Evolutionary conservation across 768 basidiomycete genomes (phyloP).

Genomic region (Russula emetica): DNA sequence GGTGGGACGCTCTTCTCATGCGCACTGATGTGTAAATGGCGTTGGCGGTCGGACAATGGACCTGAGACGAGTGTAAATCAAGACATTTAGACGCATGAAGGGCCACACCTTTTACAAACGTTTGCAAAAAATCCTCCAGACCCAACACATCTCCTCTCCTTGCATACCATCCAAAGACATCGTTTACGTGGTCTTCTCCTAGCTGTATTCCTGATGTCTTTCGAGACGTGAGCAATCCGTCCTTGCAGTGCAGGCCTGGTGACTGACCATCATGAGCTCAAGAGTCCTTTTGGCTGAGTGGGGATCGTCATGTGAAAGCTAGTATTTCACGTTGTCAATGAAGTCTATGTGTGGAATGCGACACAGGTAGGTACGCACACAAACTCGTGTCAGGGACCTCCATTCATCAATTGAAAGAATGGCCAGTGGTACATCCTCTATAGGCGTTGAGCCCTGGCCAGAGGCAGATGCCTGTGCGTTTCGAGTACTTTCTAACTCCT

Average conservation of each 20-base stretch:
- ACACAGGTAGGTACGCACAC: constrained; percentile 45
- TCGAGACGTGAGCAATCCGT: not conserved
- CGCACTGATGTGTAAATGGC: constrained; percentile 68
- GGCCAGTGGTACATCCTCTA: constrained; percentile 31
- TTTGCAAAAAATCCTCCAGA: constrained; percentile 43
- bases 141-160: constrained; percentile 17
- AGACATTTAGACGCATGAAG: not conserved
- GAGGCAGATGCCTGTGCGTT: not conserved
- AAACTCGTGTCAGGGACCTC: constrained; percentile 52
- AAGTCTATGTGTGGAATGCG: constrained; percentile 27
- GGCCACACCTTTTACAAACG: constrained; percentile 42
- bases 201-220: constrained; percentile 15
- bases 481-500: not conserved
- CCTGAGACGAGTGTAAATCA: constrained; percentile 22
- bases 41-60: constrained; percentile 50
- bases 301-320: constrained; percentile 49
- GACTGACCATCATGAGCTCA: constrained; percentile 48
- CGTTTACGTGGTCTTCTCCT: constrained; percentile 35
- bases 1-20: constrained; percentile 50
- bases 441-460: not conserved
- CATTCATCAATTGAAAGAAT: constrained; percentile 42
- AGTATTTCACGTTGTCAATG: constrained; percentile 14
- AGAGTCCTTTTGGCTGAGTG: constrained; percentile 48
- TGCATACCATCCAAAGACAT: constrained; percentile 22
- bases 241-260: not conserved